Base-by-base conservation (phyloP, 73 alveolate species). In the Stentor roeselii region DNA sequence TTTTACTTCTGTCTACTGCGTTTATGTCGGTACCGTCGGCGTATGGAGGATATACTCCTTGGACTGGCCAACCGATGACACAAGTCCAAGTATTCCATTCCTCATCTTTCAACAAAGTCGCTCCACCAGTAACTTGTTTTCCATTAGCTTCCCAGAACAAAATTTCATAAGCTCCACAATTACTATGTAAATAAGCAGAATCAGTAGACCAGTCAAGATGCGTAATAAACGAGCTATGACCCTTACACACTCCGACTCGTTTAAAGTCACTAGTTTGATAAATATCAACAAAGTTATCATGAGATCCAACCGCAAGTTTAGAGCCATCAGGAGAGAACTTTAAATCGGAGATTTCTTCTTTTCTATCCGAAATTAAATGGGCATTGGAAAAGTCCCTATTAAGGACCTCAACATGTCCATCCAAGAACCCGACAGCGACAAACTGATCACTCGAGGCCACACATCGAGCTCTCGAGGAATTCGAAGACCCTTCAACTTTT, bases 41-140 rank as follows among this genome's bases (percentile, higher is more conserved):
- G 67, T 91, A 86, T 39, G 93, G 90, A 27, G 97, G 96, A 37
- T 75, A 95, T 60, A 96, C 91, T 31, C 98, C 98, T 88, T 91
- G 92, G 37, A 93, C 98, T 1, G 99, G 99, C 99, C 99, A 96
- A 30, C 98, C 98, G 50, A 96, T 76, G 40, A 93, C 96, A 59
- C 95, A 90, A 58, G 96, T 92, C 98, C 98, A 94, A 39, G 98
- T 92, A 82, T 86, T 82, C 99, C 99, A 96, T 36, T 87, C 88
- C 77, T 93, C 98, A 90, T 96, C 99, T 88, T 94, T 93, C 42
- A 86, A 85, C 60, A 60, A 58, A 37, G 96, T 88, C 59, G 98
- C 94, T 37, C 98, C 98, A 61, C 88, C 60, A 59, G 93, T 90
- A n/a, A 94, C 95, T 78, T 92, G 93, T 42, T 60, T 37, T 35